Base-by-base conservation (phyloP, 225 moss, liverwort and hornwort genomes). In the Marchantia polymorpha region DNA sequence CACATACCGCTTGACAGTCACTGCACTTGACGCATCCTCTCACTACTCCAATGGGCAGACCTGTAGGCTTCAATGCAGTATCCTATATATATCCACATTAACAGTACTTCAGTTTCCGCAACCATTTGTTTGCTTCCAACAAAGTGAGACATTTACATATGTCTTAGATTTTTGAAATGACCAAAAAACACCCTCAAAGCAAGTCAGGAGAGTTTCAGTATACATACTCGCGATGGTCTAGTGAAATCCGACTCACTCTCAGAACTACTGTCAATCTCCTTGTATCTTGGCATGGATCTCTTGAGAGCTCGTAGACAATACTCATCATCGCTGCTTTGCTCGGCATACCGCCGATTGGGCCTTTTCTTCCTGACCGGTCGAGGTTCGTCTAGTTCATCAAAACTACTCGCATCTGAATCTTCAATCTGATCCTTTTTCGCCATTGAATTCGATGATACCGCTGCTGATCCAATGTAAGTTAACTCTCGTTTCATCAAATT, bases 201-300 rank as follows among this genome's bases (percentile, higher is more conserved):
- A 19, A 69, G 69, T 69, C 12, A 47, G 68, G 8, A 13, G 73
- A 49, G 76, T 30, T 76, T 8, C 14, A 23, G 77, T 15, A 47
- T 61, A 61, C 79, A 74, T 79, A 86, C 86, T 54, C 83, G 81
- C 71, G 64, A 17, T 74, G 82, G 79, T 70, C 73, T 77, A 14
- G 60, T 80, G 64, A 77, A 87, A 60, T 87, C 87, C 30, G 87
- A 87, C 81, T 87, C 87, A 79, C 87, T 84, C 65, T 87, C 87
- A 22, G 87, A 87, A 72, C 87, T 84, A 77, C 87, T 87, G 22
- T 84, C 84, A 66, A 78, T 59, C 72, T 87, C 87, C 76, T 81
- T 86, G 76, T 86, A 87, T 81, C 83, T 87, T 27, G 83, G 81
- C 52, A 77, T 58, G 72, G 84, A 79, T 55, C 87, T 79, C 69